Evolutionary conservation across 495 filamentous ascomycete species (phyloP), one percentile per base, ranked within the genome.

Genomic region (Sphaerosporella brunnea): DNA sequence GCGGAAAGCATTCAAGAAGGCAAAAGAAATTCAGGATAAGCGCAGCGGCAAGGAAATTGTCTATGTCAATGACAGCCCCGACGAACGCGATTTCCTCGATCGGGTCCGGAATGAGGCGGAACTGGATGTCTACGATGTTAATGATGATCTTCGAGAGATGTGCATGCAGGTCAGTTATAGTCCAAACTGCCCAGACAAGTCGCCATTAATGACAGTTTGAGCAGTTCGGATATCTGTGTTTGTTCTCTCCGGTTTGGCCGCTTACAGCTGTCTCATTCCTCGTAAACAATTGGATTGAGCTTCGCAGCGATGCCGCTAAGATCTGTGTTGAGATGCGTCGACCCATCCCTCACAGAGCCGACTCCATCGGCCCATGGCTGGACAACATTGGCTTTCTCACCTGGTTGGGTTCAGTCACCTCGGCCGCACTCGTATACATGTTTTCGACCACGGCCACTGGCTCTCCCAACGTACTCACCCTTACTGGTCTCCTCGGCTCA

Each of bases 311-410:
- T 51, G 88, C 93, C 13, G 73, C 87, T 64, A 97, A 97, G 59
- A 97, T 97, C 52, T 86, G 85, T 53, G 67, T 83, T 45, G 82
- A 86, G 62, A 88, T 83, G 70, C 80, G 84, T 53, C 73, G 90
- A 8, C 92, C 90, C 0, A 82, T 79, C 10, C 90, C 90, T 0
- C 77, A 77, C 63, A 77, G 90, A 11, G 79, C 83, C 1, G 92
- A 96, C 62, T 85, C 81, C 2, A 97, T 97, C 53, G 90, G 90
- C 0, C 87, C 90, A 0, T 97, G 90, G 90, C 71, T 97, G 9
- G 78, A 85, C 20, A 77, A 78, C 15, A 70, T 97, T 2, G 77
- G 78, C 1, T 93, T 97, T 64, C 64, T 96, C 2, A 76, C 85
- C 9, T 97, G 90, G 90, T 69, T 93, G 3, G 90, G 90, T 43